phyloP scores from a whole-genome alignment of 805 yeast species.

The Hanseniaspora occidentalis region DNA sequence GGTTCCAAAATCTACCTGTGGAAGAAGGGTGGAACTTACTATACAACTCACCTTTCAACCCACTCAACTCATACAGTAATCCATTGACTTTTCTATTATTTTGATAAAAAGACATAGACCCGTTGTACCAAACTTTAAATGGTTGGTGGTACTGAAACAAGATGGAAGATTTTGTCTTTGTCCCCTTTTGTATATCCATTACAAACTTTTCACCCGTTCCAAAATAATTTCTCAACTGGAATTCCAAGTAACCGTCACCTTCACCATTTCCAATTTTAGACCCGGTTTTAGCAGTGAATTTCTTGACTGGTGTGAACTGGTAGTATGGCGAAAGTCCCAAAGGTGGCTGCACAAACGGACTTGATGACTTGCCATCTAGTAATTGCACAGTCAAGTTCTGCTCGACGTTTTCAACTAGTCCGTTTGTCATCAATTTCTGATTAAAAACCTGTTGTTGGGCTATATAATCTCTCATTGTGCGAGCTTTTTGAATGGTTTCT shows the following conservation, averaged over 20 bases:
- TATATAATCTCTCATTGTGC: conserved; percentile 16
- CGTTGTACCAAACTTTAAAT: conserved; percentile 28
- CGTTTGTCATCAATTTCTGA: conserved; percentile 18
- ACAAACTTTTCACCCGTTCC: conserved; percentile 59
- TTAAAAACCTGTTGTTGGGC: conserved; percentile 18
- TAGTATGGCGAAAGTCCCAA: background rate
- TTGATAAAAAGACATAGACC: conserved; percentile 23
- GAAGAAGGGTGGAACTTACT: conserved; percentile 13
- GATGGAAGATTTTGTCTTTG: conserved; percentile 45
- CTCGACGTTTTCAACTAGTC: conserved; percentile 14
- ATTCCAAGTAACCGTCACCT: conserved; percentile 83
- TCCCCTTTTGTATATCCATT: conserved; percentile 46
- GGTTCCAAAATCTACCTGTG: conserved; percentile 23
- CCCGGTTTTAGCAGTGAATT: conserved; percentile 78
- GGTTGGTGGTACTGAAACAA: conserved; percentile 41
- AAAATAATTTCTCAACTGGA: conserved; percentile 48
- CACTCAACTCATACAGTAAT: conserved; percentile 6
- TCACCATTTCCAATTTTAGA: conserved; percentile 95
- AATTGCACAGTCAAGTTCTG: conserved; percentile 7
- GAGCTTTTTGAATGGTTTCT: conserved; percentile 17
- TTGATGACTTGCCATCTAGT: conserved; percentile 12
- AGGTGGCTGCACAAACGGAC: conserved; percentile 5
- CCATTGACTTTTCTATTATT: conserved; percentile 5
- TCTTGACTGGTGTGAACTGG: conserved; percentile 41
- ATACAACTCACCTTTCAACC: conserved; percentile 32